A percentile compares a stretch with the other conserved stretches of the same genome.
Evolutionary conservation across 768 basidiomycete genomes (phyloP).

Genomic region (Leccinum sublutescens): DNA sequence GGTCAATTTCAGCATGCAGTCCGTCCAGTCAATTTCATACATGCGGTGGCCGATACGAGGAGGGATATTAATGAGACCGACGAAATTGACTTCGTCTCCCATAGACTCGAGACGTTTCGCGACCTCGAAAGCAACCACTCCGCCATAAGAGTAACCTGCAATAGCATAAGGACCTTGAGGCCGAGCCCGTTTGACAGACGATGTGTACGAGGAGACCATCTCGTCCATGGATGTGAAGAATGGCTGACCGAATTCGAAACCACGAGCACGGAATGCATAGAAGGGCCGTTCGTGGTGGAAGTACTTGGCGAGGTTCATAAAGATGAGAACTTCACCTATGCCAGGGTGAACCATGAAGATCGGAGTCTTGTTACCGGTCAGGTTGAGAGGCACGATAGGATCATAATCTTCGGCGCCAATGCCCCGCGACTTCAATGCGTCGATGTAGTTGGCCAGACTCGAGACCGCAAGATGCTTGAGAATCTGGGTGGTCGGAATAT

Average conservation of each 20-base stretch:
- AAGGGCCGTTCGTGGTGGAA: neutral
- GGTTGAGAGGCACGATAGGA: constrained; percentile 1
- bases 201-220: neutral
- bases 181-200: neutral
- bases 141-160: neutral
- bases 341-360: neutral
- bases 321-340: neutral
- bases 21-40: neutral
- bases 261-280: neutral
- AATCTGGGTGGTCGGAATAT: neutral
- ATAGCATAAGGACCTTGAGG: neutral
- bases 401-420: neutral
- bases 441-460: neutral
- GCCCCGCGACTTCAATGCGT: neutral
- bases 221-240: neutral
- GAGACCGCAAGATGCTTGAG: neutral
- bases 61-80: neutral
- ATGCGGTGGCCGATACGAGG: neutral
- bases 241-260: neutral
- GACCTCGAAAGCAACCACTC: neutral
- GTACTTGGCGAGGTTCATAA: neutral
- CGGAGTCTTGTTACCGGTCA: neutral
- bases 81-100: neutral
- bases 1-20: neutral
- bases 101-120: neutral